These are phyloP conservation scores for Byssochlamys sp. DNA, from an alignment of 2,329 filamentous ascomycete genomes.

Conservation along the genomic window DNA sequence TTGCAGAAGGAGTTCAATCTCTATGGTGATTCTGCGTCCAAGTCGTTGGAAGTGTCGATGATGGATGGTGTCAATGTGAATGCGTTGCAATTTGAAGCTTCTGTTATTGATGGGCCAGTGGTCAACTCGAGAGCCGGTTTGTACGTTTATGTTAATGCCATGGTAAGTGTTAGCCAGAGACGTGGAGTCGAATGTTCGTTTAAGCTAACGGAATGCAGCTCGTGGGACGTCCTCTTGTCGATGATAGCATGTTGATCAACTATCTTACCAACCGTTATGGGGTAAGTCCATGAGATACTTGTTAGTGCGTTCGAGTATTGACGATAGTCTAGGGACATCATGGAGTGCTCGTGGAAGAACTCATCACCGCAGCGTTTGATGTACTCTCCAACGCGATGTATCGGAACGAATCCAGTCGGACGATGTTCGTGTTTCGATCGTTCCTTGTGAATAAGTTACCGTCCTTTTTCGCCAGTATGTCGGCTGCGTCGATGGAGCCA, in stretches of 20 bases:
- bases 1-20: conserved; percentile 35
- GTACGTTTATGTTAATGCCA: conserved; percentile 74
- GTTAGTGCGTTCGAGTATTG: not conserved
- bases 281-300: conserved; percentile 36
- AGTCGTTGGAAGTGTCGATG: conserved; percentile 34
- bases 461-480: conserved; percentile 49
- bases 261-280: conserved; percentile 80
- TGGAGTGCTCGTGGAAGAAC: conserved; percentile 66
- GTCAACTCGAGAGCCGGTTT: conserved; percentile 70
- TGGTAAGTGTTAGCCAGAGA: conserved; percentile 40
- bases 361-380: conserved; percentile 83
- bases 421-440: conserved; percentile 66
- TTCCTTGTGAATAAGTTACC: conserved; percentile 73
- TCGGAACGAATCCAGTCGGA: conserved; percentile 50
- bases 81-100: conserved; percentile 44
- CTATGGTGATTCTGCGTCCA: conserved; percentile 33
- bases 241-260: conserved; percentile 67
- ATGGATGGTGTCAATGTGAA: conserved; percentile 35
- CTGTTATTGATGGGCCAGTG: conserved; percentile 56
- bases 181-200: not conserved
- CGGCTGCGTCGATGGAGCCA: conserved; percentile 48
- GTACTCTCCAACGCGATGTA: conserved; percentile 79
- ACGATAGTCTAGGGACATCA: conserved; percentile 54
- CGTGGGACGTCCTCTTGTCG: conserved; percentile 69
- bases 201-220: conserved; percentile 48